These are phyloP conservation scores for Phoma sp. DNA, from an alignment of 2,329 filamentous ascomycete genomes.

Conservation along the genomic window DNA sequence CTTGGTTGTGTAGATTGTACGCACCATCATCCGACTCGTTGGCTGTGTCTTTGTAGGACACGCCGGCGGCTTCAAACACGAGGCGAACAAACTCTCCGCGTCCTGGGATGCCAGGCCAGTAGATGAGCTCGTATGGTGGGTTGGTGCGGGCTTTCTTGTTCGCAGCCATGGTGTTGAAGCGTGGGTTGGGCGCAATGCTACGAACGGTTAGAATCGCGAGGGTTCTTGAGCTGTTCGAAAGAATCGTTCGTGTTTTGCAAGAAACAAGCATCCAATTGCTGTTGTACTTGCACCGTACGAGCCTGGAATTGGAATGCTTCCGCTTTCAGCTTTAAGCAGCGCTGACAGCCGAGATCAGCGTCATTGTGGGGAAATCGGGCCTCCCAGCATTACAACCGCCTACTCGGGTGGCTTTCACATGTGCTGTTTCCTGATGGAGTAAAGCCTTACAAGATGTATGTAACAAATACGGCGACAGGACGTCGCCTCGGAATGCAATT, in stretches of 20 bases:
- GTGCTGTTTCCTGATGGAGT: no score
- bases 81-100: conserved; percentile 78
- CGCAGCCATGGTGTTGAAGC: conserved; percentile 28
- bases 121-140: conserved; percentile 69
- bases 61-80: conserved; percentile 72
- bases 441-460: no score
- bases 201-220: neutral
- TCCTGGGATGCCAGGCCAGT: conserved; percentile 76
- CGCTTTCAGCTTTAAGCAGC: conserved; percentile 3
- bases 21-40: conserved; percentile 57
- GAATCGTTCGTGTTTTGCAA: neutral
- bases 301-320: conserved; percentile 6
- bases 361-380: conserved; percentile 25
- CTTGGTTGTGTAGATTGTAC: neutral
- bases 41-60: conserved; percentile 69
- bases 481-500: no score
- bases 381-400: no score
- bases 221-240: neutral
- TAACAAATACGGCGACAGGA: no score
- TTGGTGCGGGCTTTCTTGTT: conserved; percentile 40
- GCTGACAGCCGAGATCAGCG: conserved; percentile 9
- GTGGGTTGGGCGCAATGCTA: neutral
- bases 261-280: neutral
- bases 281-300: no score
- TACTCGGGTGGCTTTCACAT: no score